Base-by-base conservation (phyloP, 2,329 filamentous ascomycete species). In the Scytalidium sp. region DNA sequence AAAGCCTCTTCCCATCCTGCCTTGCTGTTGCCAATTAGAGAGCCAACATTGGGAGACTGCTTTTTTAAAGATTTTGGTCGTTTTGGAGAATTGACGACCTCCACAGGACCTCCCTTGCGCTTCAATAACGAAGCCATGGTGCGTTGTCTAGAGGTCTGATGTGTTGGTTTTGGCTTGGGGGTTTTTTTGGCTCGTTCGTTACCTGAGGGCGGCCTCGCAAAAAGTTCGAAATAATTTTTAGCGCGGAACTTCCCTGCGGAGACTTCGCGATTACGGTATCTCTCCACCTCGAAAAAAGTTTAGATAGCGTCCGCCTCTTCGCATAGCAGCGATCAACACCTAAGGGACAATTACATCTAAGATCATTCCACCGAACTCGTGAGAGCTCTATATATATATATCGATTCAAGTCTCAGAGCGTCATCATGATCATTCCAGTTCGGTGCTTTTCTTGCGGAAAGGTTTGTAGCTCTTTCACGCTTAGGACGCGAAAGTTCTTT, bases 381-480 rank as follows among this genome's bases (percentile, higher is more conserved):
- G n/a, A n/a, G n/a, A n/a, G n/a, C n/a, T n/a, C n/a, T n/a, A n/a
- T n/a, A n/a, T n/a, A n/a, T n/a, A n/a, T n/a, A n/a, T n/a, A n/a
- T n/a, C n/a, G n/a, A n/a, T n/a, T n/a, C n/a, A n/a, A n/a, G n/a
- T 19, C 13, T 23, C 21, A 32, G 23, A 21, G 7, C 22, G 55
- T 59, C 75, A 87, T 73, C 50, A 99, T 99, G 94, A 99, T 99
- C 73, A 97, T 99, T 61, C 94, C 94, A 2, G 90, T 99, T 59
- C 90, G 94, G 61, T 99, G 94, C 76, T 99, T 99, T 74, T 97
- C 94, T 51, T 99, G 94, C 72, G 94, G 94, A 71, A 99, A 99
- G 89, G 94, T 96, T 73, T 52, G 72, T 60, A 11, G 19, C 45
- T 36, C 32, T n/a, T 29, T 7, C 7, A 29, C 7, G 32, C 32